These are phyloP conservation scores for Pleurotus sapidus DNA, from an alignment of 768 basidiomycete species.

Conservation along the genomic window DNA sequence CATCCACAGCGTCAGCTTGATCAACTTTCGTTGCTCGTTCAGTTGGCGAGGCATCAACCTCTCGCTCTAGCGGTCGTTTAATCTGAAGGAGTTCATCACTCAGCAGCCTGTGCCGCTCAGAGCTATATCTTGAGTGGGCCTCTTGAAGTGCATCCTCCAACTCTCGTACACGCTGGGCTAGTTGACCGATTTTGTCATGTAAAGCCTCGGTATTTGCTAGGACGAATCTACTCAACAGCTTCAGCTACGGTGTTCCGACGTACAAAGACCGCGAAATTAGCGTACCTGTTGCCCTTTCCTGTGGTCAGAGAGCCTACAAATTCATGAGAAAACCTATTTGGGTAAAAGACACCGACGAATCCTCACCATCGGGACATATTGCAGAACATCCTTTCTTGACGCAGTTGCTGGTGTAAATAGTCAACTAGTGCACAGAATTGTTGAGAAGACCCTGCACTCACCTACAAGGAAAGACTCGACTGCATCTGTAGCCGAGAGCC, in stretches of 20 bases:
- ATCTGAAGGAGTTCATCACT: constrained; percentile 59
- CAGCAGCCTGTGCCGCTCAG: constrained; percentile 55
- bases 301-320: constrained; percentile 62
- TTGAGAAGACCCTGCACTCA: constrained; percentile 20
- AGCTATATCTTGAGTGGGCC: constrained; percentile 45
- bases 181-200: constrained; percentile 62
- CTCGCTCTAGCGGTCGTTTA: constrained; percentile 66
- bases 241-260: not conserved
- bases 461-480: constrained; percentile 67
- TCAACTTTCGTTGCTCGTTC: constrained; percentile 44
- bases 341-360: constrained; percentile 7
- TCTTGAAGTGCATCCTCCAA: constrained; percentile 66
- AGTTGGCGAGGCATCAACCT: constrained; percentile 34
- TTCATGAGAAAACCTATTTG: constrained; percentile 12
- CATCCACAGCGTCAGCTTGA: constrained; percentile 53
- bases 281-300: constrained; percentile 69
- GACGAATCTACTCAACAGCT: constrained; percentile 46
- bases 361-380: constrained; percentile 64
- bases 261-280: not conserved
- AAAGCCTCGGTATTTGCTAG: constrained; percentile 68
- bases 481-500: constrained; percentile 40
- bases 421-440: not conserved
- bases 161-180: constrained; percentile 60
- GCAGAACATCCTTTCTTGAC: constrained; percentile 57
- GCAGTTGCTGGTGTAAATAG: constrained; percentile 37